Base-by-base conservation (phyloP, 2,329 filamentous ascomycete genomes). In the Colletotrichum trifolii region DNA sequence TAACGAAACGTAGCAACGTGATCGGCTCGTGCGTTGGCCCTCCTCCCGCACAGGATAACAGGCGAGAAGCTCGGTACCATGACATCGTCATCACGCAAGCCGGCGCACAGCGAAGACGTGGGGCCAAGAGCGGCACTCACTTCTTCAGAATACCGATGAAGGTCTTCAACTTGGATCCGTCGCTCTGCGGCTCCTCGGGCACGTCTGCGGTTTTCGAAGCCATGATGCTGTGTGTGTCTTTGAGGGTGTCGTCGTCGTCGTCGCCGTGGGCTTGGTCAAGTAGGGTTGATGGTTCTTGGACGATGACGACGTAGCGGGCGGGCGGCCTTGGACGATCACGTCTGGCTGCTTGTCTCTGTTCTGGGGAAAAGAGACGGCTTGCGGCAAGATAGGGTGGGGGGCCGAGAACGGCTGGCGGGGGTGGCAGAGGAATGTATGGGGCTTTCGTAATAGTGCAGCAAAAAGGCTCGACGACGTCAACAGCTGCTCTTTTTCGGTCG, bases 101-200 rank as follows among this genome's bases (percentile, higher is more conserved):
- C 54, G 53, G 36, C 57, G 36, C 9, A 60, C n/a, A 17, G 7
- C 40, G 61, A 54, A 58, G 6, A 55, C 61, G 64, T 56, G 35
- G 10, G 13, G 53, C 38, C 43, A 52, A 33, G 49, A 58, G 43
- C 54, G 15, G 34, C 42, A 78, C 89, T 81, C 85, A 97, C 93
- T 92, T 97, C 79, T 91, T 90, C 74, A 98, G 80, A 71, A 97
- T 97, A 58, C 89, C 88, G 67, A 97, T 78, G 74, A 98, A 97
- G 1, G 93, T 96, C 79, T 89, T 91, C 73, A 98, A 83, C 84
- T 97, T 97, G 70, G 92, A 95, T 70, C 88, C 89, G 64, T 98
- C 94, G 80, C 92, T 94, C 69, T 84, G 83, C 33, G 75, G 69
- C 70, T 85, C 83, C 61, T 84, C 83, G 13, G 78, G 70, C 38